These are phyloP conservation scores for Sporothrix brunneoviolacea DNA, from an alignment of 2,329 filamentous ascomycete genomes.

Conservation along the genomic window DNA sequence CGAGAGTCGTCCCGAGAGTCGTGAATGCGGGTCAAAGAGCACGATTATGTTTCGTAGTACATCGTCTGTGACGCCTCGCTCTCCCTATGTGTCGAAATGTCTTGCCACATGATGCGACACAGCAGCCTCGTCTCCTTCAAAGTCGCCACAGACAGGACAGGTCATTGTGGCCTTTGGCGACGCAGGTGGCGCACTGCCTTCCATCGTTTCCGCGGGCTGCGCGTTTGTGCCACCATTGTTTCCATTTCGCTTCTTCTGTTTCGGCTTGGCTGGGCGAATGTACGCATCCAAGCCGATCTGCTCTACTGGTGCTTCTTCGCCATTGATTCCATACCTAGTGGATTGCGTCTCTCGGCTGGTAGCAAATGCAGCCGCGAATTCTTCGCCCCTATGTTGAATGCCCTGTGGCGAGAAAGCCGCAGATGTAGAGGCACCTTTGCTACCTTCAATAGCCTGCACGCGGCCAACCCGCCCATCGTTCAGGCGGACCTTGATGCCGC, in stretches of 20 bases:
- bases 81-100: conserved; percentile 41
- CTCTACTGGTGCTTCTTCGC: conserved; percentile 31
- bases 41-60: no score
- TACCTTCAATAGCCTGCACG: conserved; percentile 55
- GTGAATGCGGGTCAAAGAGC: no score
- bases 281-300: conserved; percentile 46
- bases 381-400: no score
- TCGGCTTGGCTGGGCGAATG: conserved; percentile 28
- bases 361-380: no score
- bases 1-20: no score
- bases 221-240: no score
- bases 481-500: conserved; percentile 73
- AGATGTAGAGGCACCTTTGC: neutral
- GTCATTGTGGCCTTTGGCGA: conserved; percentile 21
- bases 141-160: conserved; percentile 61
- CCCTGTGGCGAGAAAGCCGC: neutral
- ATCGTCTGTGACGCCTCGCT: neutral
- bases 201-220: conserved; percentile 21
- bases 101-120: conserved; percentile 60
- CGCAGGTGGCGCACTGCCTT: no score
- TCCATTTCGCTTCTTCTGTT: conserved; percentile 24
- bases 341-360: no score
- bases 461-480: conserved; percentile 65
- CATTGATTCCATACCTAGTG: no score
- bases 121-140: conserved; percentile 62